phyloP scores from a whole-genome alignment of 805 yeast genomes.

The Yamadazyma tumulicola region DNA sequence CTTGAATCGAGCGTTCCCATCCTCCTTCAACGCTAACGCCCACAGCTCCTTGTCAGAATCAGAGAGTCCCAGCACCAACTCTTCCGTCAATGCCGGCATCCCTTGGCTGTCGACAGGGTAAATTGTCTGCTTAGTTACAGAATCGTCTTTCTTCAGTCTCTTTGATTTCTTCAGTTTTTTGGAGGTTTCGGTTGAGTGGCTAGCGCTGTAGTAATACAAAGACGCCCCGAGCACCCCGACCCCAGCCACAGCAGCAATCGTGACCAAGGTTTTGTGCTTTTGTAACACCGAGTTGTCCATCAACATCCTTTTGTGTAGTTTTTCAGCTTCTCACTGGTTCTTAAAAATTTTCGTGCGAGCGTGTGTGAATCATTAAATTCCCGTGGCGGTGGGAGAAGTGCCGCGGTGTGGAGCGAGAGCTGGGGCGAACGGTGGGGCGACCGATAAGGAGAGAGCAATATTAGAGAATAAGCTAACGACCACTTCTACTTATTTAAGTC shows the following conservation, averaged over 20 bases:
- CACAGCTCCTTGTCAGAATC: constrained; percentile 54
- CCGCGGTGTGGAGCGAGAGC: too few species aligned
- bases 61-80: constrained; percentile 41
- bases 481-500: too few species aligned
- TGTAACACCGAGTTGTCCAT: constrained; percentile 41
- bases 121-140: constrained; percentile 14
- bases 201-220: constrained; percentile 40
- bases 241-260: constrained; percentile 57
- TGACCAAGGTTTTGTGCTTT: constrained; percentile 59
- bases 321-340: too few species aligned
- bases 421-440: too few species aligned
- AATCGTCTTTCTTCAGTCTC: constrained; percentile 23
- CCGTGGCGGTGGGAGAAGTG: too few species aligned
- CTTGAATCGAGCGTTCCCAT: constrained; percentile 81
- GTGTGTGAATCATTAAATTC: too few species aligned
- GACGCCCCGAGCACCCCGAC: constrained; percentile 64
- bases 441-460: too few species aligned
- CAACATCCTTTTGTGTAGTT: too few species aligned
- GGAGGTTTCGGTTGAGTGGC: constrained; percentile 26
- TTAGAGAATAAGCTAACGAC: too few species aligned
- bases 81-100: constrained; percentile 54
- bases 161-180: constrained; percentile 45
- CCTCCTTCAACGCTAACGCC: constrained; percentile 79
- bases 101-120: constrained; percentile 59
- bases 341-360: too few species aligned